Evolutionary conservation across 2,329 filamentous ascomycete species (phyloP).

Genomic region (Alternaria hordeiaustralica): DNA sequence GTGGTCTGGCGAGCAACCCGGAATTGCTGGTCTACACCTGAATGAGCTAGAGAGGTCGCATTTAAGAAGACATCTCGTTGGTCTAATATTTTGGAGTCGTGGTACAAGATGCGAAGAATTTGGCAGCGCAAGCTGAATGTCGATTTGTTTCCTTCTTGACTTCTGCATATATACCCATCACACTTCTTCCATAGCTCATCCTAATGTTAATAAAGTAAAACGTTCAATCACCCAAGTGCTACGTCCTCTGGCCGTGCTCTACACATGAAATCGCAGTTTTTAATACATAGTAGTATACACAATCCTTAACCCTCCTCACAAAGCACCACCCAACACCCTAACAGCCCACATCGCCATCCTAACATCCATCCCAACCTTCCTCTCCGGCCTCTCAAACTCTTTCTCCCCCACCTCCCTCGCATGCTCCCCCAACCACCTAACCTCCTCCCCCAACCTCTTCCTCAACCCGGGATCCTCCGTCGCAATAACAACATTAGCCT

Average conservation of each 20-base stretch:
- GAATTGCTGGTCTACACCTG: constrained; percentile 41
- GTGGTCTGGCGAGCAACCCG: constrained; percentile 53
- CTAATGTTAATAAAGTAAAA: not conserved
- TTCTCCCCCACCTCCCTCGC: constrained; percentile 72
- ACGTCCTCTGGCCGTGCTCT: not conserved
- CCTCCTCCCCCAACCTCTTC: constrained; percentile 76
- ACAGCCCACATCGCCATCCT: constrained; percentile 94
- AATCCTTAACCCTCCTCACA: constrained; percentile 56
- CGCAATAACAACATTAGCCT: constrained; percentile 85
- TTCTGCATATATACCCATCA: constrained; percentile 10
- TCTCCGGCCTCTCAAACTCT: constrained; percentile 81
- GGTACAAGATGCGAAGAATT: not conserved
- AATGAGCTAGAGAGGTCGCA: not conserved
- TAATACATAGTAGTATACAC: not conserved
- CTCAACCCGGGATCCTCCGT: constrained; percentile 78
- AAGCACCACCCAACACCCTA: constrained; percentile 80
- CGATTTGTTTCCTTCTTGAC: not conserved
- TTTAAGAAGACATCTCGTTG: not conserved
- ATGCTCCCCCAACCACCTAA: constrained; percentile 78
- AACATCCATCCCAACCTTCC: constrained; percentile 85
- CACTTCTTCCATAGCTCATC: not conserved
- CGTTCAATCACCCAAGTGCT: not conserved
- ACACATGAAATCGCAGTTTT: not conserved
- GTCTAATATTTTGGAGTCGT: not conserved
- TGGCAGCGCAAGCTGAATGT: constrained; percentile 1